Percentiles rank a stretch among this genome's conserved stretches.
Conservation (phyloP, 305 asterid genomes). For the Fraxinus xanthoxyloides region DNA sequence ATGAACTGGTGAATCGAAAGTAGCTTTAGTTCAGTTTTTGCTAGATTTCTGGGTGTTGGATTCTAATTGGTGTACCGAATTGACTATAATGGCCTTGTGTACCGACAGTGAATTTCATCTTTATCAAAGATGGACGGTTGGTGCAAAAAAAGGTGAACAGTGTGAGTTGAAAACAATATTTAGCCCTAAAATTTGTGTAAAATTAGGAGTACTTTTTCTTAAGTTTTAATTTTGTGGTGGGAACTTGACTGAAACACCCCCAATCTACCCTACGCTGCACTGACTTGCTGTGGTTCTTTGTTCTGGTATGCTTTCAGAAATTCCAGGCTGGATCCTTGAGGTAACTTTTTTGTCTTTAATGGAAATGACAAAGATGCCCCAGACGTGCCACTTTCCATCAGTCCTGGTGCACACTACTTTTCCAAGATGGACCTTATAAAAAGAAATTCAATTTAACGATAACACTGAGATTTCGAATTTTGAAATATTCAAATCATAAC, state of each 20-base stretch:
- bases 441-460: neutral
- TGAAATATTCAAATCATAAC: neutral
- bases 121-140: slow-evolving; percentile 25
- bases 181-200: neutral
- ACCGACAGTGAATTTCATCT: slow-evolving; percentile 43
- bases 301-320: slow-evolving; percentile 31
- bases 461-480: neutral
- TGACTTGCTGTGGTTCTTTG: slow-evolving; percentile 7
- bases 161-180: neutral
- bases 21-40: slow-evolving; percentile 14
- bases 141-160: slow-evolving; percentile 36
- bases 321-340: slow-evolving; percentile 47
- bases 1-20: slow-evolving; percentile 23
- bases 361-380: slow-evolving; percentile 29
- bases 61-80: slow-evolving; percentile 17
- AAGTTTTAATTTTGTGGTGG: slow-evolving; percentile 5
- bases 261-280: neutral
- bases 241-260: neutral
- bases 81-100: slow-evolving; percentile 49
- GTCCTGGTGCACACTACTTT: neutral
- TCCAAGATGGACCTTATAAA: neutral
- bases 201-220: neutral
- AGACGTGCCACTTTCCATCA: neutral
- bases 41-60: slow-evolving; percentile 27
- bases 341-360: slow-evolving; percentile 29